These are phyloP conservation scores for Phaffomyces antillensis DNA, from an alignment of 805 yeast species.

Conservation along the genomic window DNA sequence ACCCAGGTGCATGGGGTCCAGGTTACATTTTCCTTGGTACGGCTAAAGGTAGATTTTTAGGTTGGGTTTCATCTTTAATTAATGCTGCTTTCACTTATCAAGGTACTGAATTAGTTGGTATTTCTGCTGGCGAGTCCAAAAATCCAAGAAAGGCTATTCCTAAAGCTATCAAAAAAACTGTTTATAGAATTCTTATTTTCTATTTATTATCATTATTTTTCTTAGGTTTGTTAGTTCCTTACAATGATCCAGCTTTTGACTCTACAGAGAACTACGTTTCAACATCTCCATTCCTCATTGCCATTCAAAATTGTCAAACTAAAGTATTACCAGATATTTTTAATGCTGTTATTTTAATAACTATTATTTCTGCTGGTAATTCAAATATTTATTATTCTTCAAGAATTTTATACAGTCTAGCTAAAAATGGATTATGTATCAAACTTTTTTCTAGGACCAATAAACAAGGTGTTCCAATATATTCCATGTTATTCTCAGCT, in stretches of 20 bases:
- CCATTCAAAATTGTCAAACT: slow-evolving; percentile 64
- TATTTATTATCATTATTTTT: slow-evolving; percentile 61
- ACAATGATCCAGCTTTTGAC: slow-evolving; percentile 46
- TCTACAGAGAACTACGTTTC: slow-evolving; percentile 35
- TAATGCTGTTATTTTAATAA: slow-evolving; percentile 60
- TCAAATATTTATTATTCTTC: slow-evolving; percentile 70
- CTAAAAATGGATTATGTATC: slow-evolving; percentile 48
- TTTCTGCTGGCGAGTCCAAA: slow-evolving; percentile 66
- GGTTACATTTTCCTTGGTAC: slow-evolving; percentile 44
- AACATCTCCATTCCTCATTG: slow-evolving; percentile 67
- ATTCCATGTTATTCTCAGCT: slow-evolving; percentile 50
- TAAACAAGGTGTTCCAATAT: slow-evolving; percentile 53
- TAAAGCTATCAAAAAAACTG: slow-evolving; percentile 62
- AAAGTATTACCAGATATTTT: slow-evolving; percentile 59
- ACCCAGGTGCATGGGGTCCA: slow-evolving; percentile 72
- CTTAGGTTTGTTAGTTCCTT: slow-evolving; percentile 66
- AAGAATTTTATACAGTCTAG: slow-evolving; percentile 58
- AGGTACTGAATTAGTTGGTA: slow-evolving; percentile 72
- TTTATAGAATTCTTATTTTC: slow-evolving; percentile 57
- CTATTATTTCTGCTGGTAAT: slow-evolving; percentile 75
- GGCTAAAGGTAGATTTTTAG: slow-evolving; percentile 54
- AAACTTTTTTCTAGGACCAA: slow-evolving; percentile 39
- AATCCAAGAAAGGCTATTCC: slow-evolving; percentile 71
- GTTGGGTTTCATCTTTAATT: slow-evolving; percentile 63
- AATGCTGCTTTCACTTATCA: slow-evolving; percentile 77